These are phyloP conservation scores for Excoecaria cochinchinensis DNA, from an alignment of 345 rosid species.

Conservation along the genomic window DNA sequence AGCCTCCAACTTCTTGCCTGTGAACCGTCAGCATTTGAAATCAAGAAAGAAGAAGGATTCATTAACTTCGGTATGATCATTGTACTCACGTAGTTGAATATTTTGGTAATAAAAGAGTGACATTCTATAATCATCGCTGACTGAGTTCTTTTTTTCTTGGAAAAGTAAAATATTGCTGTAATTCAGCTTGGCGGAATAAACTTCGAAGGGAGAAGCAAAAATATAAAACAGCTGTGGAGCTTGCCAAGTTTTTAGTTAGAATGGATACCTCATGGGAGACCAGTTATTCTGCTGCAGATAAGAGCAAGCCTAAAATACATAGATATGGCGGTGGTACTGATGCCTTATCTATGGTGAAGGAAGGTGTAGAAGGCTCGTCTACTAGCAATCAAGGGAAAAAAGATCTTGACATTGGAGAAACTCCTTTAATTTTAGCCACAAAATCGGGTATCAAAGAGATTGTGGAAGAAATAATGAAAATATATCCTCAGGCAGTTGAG, in stretches of 20 bases:
- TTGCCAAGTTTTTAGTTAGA: constrained; percentile 8
- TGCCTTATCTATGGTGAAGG: not conserved
- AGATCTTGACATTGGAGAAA: constrained; percentile 35
- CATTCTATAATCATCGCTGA: not conserved
- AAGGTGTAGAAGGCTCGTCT: not conserved
- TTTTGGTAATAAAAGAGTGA: no score
- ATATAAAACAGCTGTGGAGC: not conserved
- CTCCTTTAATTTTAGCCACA: constrained; percentile 22
- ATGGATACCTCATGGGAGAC: constrained; percentile 8
- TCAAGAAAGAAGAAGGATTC: not conserved
- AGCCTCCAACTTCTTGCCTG: constrained; percentile 9
- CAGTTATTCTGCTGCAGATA: not conserved
- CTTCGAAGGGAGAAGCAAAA: not conserved
- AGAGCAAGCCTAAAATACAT: constrained; percentile 1
- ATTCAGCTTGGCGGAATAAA: not conserved
- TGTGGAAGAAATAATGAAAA: constrained; percentile 3
- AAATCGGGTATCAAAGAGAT: constrained; percentile 11
- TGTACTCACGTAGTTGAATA: not conserved
- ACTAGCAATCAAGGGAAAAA: not conserved
- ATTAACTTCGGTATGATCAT: not conserved
- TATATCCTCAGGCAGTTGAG: constrained; percentile 8
- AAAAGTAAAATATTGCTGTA: not conserved
- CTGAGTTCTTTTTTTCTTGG: not conserved
- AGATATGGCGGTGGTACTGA: not conserved
- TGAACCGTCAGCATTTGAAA: constrained; percentile 8